Evolutionary conservation across 2,329 filamentous ascomycete genomes (phyloP).

Genomic region (Colletotrichum tropicale): DNA sequence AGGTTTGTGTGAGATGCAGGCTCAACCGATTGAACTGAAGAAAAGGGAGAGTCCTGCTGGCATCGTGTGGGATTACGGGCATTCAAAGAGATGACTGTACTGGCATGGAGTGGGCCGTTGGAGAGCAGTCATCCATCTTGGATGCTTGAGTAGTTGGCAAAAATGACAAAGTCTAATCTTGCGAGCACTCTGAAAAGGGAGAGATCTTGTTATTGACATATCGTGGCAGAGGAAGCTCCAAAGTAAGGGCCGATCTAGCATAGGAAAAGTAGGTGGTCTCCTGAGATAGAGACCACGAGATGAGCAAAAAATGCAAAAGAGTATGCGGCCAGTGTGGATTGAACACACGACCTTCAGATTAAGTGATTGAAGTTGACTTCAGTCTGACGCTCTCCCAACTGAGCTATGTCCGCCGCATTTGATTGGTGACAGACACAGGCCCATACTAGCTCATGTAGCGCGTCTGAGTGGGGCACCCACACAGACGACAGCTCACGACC

Average conservation of each 20-base stretch:
- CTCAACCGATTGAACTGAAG: neutral
- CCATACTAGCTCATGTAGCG: accelerated
- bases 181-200: neutral
- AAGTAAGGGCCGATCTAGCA: too few relatives aligned
- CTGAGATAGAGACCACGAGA: too few relatives aligned
- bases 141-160: neutral
- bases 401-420: slow-evolving; percentile 18
- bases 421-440: neutral
- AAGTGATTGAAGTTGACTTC: slow-evolving; percentile 19
- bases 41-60: neutral
- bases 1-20: neutral
- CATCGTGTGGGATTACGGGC: neutral
- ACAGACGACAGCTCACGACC: neutral
- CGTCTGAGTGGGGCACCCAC: accelerated
- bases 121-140: neutral
- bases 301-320: neutral
- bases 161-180: neutral
- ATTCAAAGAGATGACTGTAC: neutral
- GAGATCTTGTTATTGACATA: neutral
- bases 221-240: too few relatives aligned
- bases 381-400: slow-evolving; percentile 21
- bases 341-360: slow-evolving; percentile 21
- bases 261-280: too few relatives aligned
- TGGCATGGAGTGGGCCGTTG: neutral
- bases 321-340: slow-evolving; percentile 18